Evolutionary conservation across 768 basidiomycete species (phyloP), one percentile per base, ranked within the genome.

Genomic region (Boletellus ananas): DNA sequence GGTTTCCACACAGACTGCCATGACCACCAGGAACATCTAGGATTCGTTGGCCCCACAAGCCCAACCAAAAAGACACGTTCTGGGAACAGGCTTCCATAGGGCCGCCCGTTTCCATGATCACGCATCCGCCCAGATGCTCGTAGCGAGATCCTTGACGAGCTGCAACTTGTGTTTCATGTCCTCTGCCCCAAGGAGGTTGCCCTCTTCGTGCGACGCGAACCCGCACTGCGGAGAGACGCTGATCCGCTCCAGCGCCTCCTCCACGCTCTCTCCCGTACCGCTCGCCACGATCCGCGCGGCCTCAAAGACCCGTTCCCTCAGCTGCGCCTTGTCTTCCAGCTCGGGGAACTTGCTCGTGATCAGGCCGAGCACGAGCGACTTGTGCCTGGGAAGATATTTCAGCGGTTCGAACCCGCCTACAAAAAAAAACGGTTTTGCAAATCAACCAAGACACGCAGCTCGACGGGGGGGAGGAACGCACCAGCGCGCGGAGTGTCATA

Each of bases 161-260:
- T 43, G 43, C 31, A 64, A 21, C 43, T 64, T 64, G 20, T 44
- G 56, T 43, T 60, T 60, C 59, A 75, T 70, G 43, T 75, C 72
- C 4, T 68, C 64, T 16, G 61, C 58, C 4, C 47, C 51, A 16
- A 78, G 66, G 33, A 58, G 52, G 56, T 78, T 79, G 0, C 77
- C 76, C 35, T 76, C 75, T 2, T 69, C 59, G 50, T 76, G 76
- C 6, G 68, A 71, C 14, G 76, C 76, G 52, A 78, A 79, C 11
- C 78, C 79, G 45, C 78, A 79, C 60, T 79, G 78, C 1, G 77
- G 74, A n/a, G 72, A 73, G 50, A 79, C 68, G 41, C 68, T 66
- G 25, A 79, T 67, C 49, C 72, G 73, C 39, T 52, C 34, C 34
- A 58, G 2, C 9, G 77, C 77, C 45, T 73, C 70, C 43, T 72